Percentiles rank a stretch among this genome's conserved stretches.
Evolutionary conservation across 192 early-diverging fungal genomes (phyloP).

Genomic region (Mortierella hygrophila): DNA sequence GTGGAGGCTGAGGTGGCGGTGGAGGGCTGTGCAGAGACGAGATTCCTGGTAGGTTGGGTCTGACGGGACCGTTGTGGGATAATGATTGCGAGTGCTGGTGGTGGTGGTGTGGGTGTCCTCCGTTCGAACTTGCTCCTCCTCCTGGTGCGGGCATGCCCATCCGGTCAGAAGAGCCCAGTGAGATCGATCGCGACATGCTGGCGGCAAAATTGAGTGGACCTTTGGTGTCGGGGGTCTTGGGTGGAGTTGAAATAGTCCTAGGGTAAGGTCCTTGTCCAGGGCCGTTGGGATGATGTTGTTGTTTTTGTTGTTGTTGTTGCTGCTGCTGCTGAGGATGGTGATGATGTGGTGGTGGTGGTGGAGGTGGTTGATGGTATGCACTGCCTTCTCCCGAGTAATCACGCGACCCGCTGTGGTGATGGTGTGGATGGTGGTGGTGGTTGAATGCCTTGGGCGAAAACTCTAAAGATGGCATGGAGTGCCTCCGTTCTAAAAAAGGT

Average conservation of each 20-base stretch:
- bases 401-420: conserved; percentile 39
- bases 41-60: conserved; percentile 43
- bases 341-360: background rate
- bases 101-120: conserved; percentile 12
- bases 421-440: conserved; percentile 7
- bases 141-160: background rate
- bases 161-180: conserved; percentile 38
- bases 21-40: conserved; percentile 34
- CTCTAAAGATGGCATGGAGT: conserved; percentile 51
- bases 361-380: background rate
- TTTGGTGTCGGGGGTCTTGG: conserved; percentile 50
- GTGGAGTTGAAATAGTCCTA: conserved; percentile 42
- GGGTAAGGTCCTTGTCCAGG: conserved; percentile 28
- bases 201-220: conserved; percentile 36
- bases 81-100: conserved; percentile 1
- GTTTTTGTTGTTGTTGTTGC: conserved; percentile 29
- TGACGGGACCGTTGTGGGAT: conserved; percentile 16
- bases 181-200: conserved; percentile 46
- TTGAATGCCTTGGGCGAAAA: conserved; percentile 50
- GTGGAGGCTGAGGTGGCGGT: background rate
- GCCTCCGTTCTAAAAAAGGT: conserved; percentile 39
- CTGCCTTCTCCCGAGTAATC: conserved; percentile 22
- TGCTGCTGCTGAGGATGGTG: background rate
- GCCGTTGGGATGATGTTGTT: conserved; percentile 26
- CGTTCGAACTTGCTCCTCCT: background rate